Evolutionary conservation across 768 basidiomycete genomes (phyloP).

Genomic region (Pisolithus tinctorius): DNA sequence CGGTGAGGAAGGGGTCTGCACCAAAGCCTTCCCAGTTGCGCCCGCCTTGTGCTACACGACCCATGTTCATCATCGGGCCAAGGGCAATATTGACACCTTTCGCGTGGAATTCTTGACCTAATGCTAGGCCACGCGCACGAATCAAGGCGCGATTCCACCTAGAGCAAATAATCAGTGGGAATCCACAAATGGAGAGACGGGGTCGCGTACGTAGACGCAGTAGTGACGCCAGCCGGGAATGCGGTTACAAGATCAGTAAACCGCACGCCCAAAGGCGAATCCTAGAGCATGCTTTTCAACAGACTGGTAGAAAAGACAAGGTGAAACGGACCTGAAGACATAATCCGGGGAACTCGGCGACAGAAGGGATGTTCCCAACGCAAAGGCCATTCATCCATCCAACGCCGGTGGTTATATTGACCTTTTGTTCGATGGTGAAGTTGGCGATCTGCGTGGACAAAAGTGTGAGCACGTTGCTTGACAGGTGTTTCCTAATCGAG

Average conservation of each 20-base stretch:
- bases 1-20: constrained; percentile 81
- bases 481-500: not conserved
- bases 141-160: constrained; percentile 77
- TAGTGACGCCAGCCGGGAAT: constrained; percentile 81
- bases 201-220: constrained; percentile 64
- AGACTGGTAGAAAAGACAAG: not conserved
- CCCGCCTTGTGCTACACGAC: constrained; percentile 69
- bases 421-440: constrained; percentile 58
- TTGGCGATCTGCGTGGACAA: constrained; percentile 31
- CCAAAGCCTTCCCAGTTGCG: constrained; percentile 97
- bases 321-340: constrained; percentile 54
- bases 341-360: constrained; percentile 55
- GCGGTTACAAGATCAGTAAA: constrained; percentile 64
- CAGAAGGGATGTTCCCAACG: constrained; percentile 59
- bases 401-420: constrained; percentile 57
- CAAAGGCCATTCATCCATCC: constrained; percentile 48
- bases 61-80: constrained; percentile 84
- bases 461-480: no score
- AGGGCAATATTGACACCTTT: constrained; percentile 84
- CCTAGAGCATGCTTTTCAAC: constrained; percentile 27
- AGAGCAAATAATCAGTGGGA: not conserved
- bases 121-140: constrained; percentile 64
- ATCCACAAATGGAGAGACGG: not conserved
- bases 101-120: constrained; percentile 76
- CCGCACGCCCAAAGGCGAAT: constrained; percentile 76